Evolutionary conservation across 306 rosid genomes (phyloP).

Genomic region (Erythrophleum fordii): DNA sequence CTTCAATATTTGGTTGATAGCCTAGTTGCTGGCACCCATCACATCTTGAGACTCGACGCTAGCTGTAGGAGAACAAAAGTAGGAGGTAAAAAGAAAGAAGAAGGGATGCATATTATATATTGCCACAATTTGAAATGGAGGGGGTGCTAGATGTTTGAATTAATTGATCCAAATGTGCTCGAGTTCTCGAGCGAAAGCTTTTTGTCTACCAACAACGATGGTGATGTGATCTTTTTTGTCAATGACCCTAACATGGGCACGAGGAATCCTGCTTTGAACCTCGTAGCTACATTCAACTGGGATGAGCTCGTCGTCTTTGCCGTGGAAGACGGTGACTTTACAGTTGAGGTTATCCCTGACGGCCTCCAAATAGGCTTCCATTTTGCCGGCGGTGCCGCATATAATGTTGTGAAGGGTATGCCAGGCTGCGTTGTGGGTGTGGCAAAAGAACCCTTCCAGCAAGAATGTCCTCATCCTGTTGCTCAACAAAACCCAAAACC

Average conservation of each 20-base stretch:
- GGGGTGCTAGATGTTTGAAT: background rate
- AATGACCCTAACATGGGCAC: constrained; percentile 67
- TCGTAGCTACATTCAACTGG: constrained; percentile 81
- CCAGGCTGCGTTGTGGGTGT: constrained; percentile 98
- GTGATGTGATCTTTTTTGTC: constrained; percentile 88
- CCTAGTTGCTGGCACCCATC: background rate
- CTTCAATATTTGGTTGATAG: background rate
- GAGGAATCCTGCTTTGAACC: constrained; percentile 62
- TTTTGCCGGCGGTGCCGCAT: constrained; percentile 74
- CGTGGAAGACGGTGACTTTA: constrained; percentile 75
- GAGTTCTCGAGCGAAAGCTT: constrained; percentile 75
- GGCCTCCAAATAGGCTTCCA: constrained; percentile 63
- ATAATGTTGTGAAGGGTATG: constrained; percentile 94
- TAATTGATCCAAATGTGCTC: constrained; percentile 74
- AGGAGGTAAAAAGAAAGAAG: too few species aligned
- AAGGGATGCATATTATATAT: background rate
- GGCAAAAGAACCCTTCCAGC: constrained; percentile 93
- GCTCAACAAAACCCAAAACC: background rate
- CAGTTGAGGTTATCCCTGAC: constrained; percentile 61
- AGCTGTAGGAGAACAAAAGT: background rate
- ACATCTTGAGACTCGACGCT: background rate
- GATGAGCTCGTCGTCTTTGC: constrained; percentile 75
- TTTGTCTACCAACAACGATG: constrained; percentile 82
- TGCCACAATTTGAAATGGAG: background rate
- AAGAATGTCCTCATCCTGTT: constrained; percentile 75